These are phyloP conservation scores for Sporothrix euskadiensis DNA, from an alignment of 2,329 filamentous ascomycete species.

Conservation along the genomic window DNA sequence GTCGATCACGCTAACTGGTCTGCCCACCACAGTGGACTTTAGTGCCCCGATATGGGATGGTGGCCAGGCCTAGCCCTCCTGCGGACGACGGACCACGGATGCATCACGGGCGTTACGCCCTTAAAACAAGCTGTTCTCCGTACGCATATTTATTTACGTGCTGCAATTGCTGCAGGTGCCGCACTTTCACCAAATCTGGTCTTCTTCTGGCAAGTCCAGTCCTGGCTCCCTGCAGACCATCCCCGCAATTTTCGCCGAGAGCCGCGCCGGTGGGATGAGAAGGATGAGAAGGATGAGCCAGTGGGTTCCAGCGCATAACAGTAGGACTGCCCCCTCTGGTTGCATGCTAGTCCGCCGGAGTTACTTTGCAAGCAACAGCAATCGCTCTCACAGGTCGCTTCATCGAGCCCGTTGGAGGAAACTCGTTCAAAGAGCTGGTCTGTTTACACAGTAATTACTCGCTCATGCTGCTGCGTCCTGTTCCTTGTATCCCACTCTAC, in stretches of 20 bases:
- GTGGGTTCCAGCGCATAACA: not conserved
- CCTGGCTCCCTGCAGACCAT: not conserved
- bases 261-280: not conserved
- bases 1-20: not conserved
- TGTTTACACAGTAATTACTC: too few relatives aligned
- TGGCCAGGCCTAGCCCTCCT: not conserved
- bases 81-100: not conserved
- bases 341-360: not conserved
- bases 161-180: not conserved
- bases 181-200: not conserved
- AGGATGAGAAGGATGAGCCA: too few relatives aligned
- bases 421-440: not conserved
- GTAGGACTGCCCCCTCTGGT: not conserved
- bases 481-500: not conserved
- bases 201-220: not conserved
- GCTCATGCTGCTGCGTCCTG: not conserved
- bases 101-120: not conserved
- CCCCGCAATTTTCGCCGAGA: slow-evolving; percentile 18
- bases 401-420: not conserved
- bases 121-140: not conserved
- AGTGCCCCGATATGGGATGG: not conserved
- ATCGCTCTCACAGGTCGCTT: not conserved
- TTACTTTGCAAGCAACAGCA: not conserved
- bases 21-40: not conserved
- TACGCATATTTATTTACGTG: too few relatives aligned